These are phyloP conservation scores for Xerocomus potaroensis DNA, from an alignment of 768 basidiomycete genomes.

Conservation along the genomic window DNA sequence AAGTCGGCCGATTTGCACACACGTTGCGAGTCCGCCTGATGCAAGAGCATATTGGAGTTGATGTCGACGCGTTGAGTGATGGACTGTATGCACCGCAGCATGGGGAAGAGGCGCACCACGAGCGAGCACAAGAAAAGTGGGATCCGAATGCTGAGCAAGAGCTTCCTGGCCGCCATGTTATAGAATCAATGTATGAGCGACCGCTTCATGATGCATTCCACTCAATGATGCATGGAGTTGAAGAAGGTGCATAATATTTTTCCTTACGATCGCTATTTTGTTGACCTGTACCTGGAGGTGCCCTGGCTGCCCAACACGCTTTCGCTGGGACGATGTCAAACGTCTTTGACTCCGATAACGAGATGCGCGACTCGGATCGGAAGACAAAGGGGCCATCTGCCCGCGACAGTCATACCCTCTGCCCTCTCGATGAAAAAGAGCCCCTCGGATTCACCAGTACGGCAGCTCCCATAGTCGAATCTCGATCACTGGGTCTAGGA, in stretches of 20 bases:
- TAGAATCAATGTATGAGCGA: slow-evolving; percentile 38
- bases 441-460: slow-evolving; percentile 56
- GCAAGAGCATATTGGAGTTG: slow-evolving; percentile 94
- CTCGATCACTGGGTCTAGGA: slow-evolving; percentile 36
- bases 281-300: slow-evolving; percentile 32
- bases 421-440: slow-evolving; percentile 46
- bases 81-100: slow-evolving; percentile 61
- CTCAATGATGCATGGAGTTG: slow-evolving; percentile 36
- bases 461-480: slow-evolving; percentile 59
- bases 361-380: background rate
- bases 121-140: slow-evolving; percentile 56
- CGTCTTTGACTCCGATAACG: slow-evolving; percentile 32
- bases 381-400: slow-evolving; percentile 33
- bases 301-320: slow-evolving; percentile 38
- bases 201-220: slow-evolving; percentile 32
- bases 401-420: slow-evolving; percentile 50
- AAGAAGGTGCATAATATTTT: slow-evolving; percentile 45
- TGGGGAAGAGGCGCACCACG: slow-evolving; percentile 45
- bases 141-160: slow-evolving; percentile 71
- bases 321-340: slow-evolving; percentile 34
- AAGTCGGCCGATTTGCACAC: slow-evolving; percentile 97
- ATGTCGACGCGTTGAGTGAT: slow-evolving; percentile 84
- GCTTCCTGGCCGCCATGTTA: slow-evolving; percentile 39
- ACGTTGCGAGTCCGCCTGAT: slow-evolving; percentile 89
- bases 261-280: background rate